These are phyloP conservation scores for Ormosia semicastrata DNA, from an alignment of 306 rosid species.

Conservation along the genomic window DNA sequence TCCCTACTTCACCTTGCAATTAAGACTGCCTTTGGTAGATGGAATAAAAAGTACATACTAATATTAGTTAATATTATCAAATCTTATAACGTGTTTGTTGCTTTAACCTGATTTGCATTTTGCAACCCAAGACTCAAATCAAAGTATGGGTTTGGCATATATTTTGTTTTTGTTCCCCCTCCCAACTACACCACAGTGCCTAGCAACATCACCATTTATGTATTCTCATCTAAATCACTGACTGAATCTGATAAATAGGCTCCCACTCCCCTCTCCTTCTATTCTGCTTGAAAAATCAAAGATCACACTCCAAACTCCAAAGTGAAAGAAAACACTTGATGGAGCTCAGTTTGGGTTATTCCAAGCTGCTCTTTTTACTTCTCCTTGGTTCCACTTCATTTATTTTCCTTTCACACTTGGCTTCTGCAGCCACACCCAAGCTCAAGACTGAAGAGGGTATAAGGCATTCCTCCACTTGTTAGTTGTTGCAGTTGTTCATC, in stretches of 20 bases:
- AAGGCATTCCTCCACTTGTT: background rate
- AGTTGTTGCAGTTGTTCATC: background rate
- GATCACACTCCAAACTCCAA: background rate
- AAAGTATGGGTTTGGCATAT: background rate
- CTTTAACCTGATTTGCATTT: no score
- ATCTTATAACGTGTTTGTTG: no score
- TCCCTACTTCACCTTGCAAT: background rate
- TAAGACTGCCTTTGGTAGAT: no score
- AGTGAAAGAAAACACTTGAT: slow-evolving; percentile 17
- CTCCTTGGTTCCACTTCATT: slow-evolving; percentile 39
- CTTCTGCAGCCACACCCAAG: slow-evolving; percentile 53
- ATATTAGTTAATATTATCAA: no score
- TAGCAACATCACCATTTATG: background rate
- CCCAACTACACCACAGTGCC: background rate
- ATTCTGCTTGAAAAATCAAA: background rate
- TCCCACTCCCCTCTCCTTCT: background rate
- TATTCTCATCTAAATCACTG: background rate
- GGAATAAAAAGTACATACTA: no score
- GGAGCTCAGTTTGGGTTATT: slow-evolving; percentile 27
- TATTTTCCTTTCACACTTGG: slow-evolving; percentile 32
- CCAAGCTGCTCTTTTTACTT: slow-evolving; percentile 29
- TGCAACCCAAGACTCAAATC: background rate
- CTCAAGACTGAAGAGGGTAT: slow-evolving; percentile 61
- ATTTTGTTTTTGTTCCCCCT: background rate
- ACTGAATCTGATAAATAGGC: background rate